These are phyloP conservation scores for Cyclocybe aegerita DNA, from an alignment of 768 basidiomycete species.

Conservation along the genomic window DNA sequence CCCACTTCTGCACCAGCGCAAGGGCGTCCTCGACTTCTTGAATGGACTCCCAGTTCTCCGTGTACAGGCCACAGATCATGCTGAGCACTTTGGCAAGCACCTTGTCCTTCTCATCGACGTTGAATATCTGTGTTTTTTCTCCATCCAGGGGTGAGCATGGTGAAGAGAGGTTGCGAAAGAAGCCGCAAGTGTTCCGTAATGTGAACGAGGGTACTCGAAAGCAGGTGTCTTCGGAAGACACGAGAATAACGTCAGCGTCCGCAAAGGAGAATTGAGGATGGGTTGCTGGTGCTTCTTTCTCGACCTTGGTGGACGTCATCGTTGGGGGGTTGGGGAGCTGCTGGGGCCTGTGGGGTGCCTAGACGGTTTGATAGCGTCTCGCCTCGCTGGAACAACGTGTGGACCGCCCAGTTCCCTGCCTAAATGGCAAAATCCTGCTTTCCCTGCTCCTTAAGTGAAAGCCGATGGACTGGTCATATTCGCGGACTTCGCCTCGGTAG, in stretches of 20 bases:
- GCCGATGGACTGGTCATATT: no score
- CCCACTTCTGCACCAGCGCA: conserved; percentile 44
- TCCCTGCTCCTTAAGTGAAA: no score
- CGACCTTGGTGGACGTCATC: conserved; percentile 19
- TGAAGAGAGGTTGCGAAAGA: conserved; percentile 57
- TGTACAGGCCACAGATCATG: conserved; percentile 40
- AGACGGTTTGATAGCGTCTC: conserved; percentile 1
- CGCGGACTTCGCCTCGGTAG: no score
- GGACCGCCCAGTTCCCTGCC: no score
- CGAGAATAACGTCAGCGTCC: conserved; percentile 36
- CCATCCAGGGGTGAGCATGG: conserved; percentile 1
- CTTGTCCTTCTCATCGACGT: conserved; percentile 33
- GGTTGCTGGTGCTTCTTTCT: conserved; percentile 17
- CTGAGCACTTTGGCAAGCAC: conserved; percentile 37
- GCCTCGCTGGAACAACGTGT: conserved; percentile 18
- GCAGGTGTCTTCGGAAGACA: conserved; percentile 44
- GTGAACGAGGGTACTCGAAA: conserved; percentile 60
- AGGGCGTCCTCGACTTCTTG: conserved; percentile 39
- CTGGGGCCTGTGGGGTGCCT: conserved; percentile 1
- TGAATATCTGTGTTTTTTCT: conserved; percentile 18
- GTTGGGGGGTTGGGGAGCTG: conserved; percentile 2
- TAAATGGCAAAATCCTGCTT: no score
- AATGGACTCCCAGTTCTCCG: conserved; percentile 37
- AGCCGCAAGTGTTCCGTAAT: conserved; percentile 55
- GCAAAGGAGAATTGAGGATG: conserved; percentile 32